Base-by-base conservation (phyloP, 2,329 filamentous ascomycete species). In the Waltergamsia citrina region DNA sequence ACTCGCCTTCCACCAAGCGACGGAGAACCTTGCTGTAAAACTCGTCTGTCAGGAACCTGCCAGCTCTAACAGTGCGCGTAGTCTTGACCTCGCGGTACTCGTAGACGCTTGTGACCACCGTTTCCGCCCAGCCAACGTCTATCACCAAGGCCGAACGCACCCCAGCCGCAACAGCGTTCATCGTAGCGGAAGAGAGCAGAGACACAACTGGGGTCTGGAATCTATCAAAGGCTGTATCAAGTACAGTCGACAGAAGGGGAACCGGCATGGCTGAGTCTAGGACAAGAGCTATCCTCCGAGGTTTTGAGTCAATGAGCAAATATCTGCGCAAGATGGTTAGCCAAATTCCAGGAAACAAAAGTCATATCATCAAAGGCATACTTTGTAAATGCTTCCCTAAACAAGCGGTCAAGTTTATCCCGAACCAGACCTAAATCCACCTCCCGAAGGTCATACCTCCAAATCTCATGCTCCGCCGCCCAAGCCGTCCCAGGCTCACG, bases 91-190 rank as follows among this genome's bases (percentile, higher is more conserved):
- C 87, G 35, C 85, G 79, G 53, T 87, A 94, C 58, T 98, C 92
- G 51, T 88, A 96, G 6, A 96, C 70, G 6, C 80, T 83, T 1
- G 86, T 94, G 16, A 93, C 74, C 1, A 81, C 72, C 0, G 88
- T 94, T 56, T 96, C 92, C 27, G 78, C 71, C 92, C 92, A 98
- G 28, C 90, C 92, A 39, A 98, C 70, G 50, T 98, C 87, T 24
- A 98, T 68, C 1, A 96, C 76, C 27, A 98, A 57, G 1, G 81
- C 86, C n/a, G 85, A 85, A 11, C 92, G 78, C 26, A 94, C 63
- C 1, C 92, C 92, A 6, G 88, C 87, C 7, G 81, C 82, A 4
- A 88, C 73, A 6, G 81, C 67, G 2, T 78, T 68, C 57, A 92
- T 80, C 15, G 86, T 71, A 1, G 90, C 76, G 1, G 76, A 73